Conservation (phyloP, 2,329 filamentous ascomycete genomes). For the Escovopsis weberi region DNA sequence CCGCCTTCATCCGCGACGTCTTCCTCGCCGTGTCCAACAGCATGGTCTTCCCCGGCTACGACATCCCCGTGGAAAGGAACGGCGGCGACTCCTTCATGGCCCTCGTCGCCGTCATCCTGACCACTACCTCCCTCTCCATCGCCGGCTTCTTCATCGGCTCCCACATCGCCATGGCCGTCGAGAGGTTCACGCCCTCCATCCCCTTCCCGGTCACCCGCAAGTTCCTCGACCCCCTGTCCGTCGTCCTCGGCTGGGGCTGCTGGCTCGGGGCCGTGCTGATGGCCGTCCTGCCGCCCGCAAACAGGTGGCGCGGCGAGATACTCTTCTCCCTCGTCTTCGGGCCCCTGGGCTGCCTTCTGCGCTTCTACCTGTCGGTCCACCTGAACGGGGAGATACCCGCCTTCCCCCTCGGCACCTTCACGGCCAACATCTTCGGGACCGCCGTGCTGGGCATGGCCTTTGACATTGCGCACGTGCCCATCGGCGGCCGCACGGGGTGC, state of each 20-base stretch:
- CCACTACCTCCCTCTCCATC: conserved; percentile 56
- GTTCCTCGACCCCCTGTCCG: conserved; percentile 46
- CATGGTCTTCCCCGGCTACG: conserved; percentile 29
- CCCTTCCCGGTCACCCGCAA: conserved; percentile 41
- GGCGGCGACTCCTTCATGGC: conserved; percentile 76
- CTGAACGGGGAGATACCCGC: conserved; percentile 53
- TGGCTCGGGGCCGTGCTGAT: conserved; percentile 71
- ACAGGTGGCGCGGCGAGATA: conserved; percentile 60
- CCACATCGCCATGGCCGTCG: conserved; percentile 54
- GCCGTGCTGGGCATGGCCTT: conserved; percentile 60
- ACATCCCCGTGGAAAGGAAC: conserved; percentile 35
- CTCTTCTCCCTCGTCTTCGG: conserved; percentile 72
- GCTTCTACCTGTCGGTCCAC: conserved; percentile 56
- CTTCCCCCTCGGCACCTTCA: conserved; percentile 80
- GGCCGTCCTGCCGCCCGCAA: conserved; percentile 54
- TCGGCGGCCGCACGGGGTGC: conserved; percentile 45
- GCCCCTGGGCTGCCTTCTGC: conserved; percentile 59
- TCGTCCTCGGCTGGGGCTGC: conserved; percentile 53
- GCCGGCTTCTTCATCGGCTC: conserved; percentile 56
- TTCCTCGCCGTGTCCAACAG: conserved; percentile 72
- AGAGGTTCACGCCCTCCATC: conserved; percentile 44
- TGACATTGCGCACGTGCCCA: conserved; percentile 57
- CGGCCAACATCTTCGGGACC: conserved; percentile 66
- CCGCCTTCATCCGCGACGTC: conserved; percentile 64
- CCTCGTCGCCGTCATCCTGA: conserved; percentile 57